Conservation (phyloP, 306 rosid species). For the Hippophae gyantsensis region DNA sequence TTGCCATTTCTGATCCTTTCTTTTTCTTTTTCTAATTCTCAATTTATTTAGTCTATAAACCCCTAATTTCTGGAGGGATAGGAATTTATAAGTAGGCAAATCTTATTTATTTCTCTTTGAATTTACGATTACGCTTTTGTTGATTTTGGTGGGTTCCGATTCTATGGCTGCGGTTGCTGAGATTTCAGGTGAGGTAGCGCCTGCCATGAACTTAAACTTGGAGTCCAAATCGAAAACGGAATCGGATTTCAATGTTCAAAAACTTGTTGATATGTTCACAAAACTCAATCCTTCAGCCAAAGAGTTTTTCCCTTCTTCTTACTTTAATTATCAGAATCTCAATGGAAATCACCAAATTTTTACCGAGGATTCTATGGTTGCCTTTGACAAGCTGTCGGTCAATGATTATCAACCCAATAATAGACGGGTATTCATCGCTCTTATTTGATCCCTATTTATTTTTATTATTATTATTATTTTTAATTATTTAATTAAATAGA, state of each 20-base stretch:
- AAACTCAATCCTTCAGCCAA: slow-evolving; percentile 78
- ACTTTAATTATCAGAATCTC: slow-evolving; percentile 28
- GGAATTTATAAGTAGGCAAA: too few species aligned
- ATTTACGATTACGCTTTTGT: neutral
- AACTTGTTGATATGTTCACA: slow-evolving; percentile 77
- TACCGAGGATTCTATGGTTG: slow-evolving; percentile 31
- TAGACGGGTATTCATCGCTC: slow-evolving; percentile 54
- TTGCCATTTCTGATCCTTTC: too few species aligned
- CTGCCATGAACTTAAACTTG: slow-evolving; percentile 53
- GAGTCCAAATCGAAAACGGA: slow-evolving; percentile 43
- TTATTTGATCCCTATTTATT: slow-evolving; percentile 22
- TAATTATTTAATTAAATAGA: neutral
- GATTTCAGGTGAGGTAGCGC: slow-evolving; percentile 46
- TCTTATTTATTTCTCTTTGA: too few species aligned
- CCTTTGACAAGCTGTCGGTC: slow-evolving; percentile 32
- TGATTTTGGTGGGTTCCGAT: slow-evolving; percentile 17
- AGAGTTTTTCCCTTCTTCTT: slow-evolving; percentile 71
- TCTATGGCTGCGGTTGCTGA: slow-evolving; percentile 84
- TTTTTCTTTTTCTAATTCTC: too few species aligned
- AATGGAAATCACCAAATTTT: slow-evolving; percentile 37
- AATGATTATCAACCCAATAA: slow-evolving; percentile 39
- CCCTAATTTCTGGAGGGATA: too few species aligned
- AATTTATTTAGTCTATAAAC: too few species aligned
- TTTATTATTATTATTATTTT: neutral
- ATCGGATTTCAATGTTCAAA: slow-evolving; percentile 65